phyloP scores from a whole-genome alignment of 2,329 filamentous ascomycete genomes.

The Paracamarosporium sp. region DNA sequence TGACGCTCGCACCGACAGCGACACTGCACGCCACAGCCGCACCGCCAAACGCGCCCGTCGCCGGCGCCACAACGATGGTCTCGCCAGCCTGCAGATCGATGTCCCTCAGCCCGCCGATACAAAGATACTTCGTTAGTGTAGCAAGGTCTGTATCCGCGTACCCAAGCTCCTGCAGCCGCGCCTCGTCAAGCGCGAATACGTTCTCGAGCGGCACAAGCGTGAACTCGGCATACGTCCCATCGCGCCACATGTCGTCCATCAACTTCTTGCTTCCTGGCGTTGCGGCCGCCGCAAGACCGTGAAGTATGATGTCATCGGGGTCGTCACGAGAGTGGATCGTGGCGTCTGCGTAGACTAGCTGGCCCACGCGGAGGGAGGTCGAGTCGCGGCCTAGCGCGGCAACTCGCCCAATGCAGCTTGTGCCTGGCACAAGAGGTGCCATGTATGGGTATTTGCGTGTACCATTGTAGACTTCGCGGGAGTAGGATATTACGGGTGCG shows the following conservation, averaged over 20 bases:
- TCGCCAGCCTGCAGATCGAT: slow-evolving; percentile 54
- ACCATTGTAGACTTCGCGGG: slow-evolving; percentile 50
- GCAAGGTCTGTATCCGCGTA: slow-evolving; percentile 34
- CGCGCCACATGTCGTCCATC: slow-evolving; percentile 43
- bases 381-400: slow-evolving; percentile 46
- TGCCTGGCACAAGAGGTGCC: slow-evolving; percentile 43
- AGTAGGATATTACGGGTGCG: slow-evolving; percentile 49
- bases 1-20: slow-evolving; percentile 58
- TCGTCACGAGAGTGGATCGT: slow-evolving; percentile 48
- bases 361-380: slow-evolving; percentile 37
- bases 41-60: slow-evolving; percentile 57
- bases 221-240: slow-evolving; percentile 45
- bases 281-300: neutral
- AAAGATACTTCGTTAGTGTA: slow-evolving; percentile 20
- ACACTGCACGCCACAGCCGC: slow-evolving; percentile 56
- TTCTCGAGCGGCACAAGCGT: slow-evolving; percentile 45
- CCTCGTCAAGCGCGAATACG: slow-evolving; percentile 38
- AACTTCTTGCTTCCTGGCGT: slow-evolving; percentile 26
- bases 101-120: slow-evolving; percentile 53
- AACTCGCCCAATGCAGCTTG: slow-evolving; percentile 44
- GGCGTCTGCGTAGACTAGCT: slow-evolving; percentile 49
- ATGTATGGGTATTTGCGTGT: slow-evolving; percentile 40
- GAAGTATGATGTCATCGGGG: slow-evolving; percentile 30
- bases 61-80: slow-evolving; percentile 57
- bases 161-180: slow-evolving; percentile 32